These are phyloP conservation scores for Leersia perrieri DNA, from an alignment of 176 grass and related monocot species.

Conservation along the genomic window DNA sequence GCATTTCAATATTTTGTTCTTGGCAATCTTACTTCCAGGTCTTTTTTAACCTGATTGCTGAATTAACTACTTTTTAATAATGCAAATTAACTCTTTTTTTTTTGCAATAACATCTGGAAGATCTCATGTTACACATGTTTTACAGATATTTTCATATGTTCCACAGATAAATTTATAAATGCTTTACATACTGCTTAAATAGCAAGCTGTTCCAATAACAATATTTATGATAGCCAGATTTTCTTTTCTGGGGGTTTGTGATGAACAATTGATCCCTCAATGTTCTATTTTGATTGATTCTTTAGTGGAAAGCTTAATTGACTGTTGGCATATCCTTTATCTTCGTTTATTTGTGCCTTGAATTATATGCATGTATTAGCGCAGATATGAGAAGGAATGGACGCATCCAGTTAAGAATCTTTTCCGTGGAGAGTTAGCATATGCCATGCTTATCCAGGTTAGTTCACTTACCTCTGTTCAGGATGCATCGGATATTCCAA, in stretches of 20 bases:
- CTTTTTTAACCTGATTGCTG: background rate
- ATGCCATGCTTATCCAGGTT: constrained; percentile 99
- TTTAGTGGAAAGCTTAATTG: constrained; percentile 9
- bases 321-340: constrained; percentile 19
- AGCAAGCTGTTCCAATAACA: background rate
- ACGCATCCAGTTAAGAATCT: constrained; percentile 75
- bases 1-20: background rate
- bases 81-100: background rate
- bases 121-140: background rate
- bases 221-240: too few relatives aligned
- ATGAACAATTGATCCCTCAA: background rate
- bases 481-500: background rate
- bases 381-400: constrained; percentile 90
- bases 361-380: constrained; percentile 28
- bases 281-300: constrained; percentile 11
- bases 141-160: background rate
- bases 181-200: background rate
- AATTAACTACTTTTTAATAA: background rate
- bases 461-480: constrained; percentile 13
- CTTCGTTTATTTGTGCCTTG: constrained; percentile 26
- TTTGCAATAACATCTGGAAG: background rate
- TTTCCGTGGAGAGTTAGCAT: constrained; percentile 76
- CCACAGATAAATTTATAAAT: background rate
- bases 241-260: constrained; percentile 22
- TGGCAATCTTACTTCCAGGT: background rate